Evolutionary conservation across 2,329 filamentous ascomycete species (phyloP).

Genomic region (Camillea tinctor): DNA sequence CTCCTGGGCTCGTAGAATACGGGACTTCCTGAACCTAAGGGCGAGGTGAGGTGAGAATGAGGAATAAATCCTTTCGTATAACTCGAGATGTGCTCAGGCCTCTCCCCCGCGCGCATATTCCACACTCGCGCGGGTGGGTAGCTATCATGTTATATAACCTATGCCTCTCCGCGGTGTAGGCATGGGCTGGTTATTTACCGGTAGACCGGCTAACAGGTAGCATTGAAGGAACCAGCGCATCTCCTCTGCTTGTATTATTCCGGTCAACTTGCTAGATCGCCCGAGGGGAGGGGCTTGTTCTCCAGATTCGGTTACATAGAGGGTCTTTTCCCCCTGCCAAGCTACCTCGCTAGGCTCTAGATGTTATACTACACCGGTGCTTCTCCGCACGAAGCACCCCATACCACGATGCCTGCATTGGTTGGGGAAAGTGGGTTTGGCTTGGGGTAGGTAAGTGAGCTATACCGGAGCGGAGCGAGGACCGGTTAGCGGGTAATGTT

Average conservation of each 20-base stretch:
- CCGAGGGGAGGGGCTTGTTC: neutral
- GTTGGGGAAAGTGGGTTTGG: neutral
- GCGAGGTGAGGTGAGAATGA: no score
- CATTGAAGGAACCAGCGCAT: neutral
- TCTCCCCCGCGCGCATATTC: no score
- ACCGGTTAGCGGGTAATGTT: neutral
- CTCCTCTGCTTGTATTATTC: neutral
- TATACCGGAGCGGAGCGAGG: neutral
- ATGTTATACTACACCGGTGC: neutral
- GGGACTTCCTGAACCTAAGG: no score
- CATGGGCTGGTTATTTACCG: neutral
- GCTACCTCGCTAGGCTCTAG: neutral
- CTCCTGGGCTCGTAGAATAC: no score
- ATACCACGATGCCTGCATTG: neutral
- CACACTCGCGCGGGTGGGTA: neutral
- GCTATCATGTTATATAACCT: neutral
- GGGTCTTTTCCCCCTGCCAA: neutral
- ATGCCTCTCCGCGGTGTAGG: no score
- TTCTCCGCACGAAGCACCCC: neutral
- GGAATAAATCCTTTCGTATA: no score
- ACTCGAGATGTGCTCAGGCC: no score
- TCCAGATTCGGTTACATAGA: neutral
- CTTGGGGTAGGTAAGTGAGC: no score
- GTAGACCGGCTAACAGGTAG: neutral
- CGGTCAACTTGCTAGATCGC: neutral